Conservation (phyloP, 257 asterid genomes). For the Solanum dulcamara region DNA sequence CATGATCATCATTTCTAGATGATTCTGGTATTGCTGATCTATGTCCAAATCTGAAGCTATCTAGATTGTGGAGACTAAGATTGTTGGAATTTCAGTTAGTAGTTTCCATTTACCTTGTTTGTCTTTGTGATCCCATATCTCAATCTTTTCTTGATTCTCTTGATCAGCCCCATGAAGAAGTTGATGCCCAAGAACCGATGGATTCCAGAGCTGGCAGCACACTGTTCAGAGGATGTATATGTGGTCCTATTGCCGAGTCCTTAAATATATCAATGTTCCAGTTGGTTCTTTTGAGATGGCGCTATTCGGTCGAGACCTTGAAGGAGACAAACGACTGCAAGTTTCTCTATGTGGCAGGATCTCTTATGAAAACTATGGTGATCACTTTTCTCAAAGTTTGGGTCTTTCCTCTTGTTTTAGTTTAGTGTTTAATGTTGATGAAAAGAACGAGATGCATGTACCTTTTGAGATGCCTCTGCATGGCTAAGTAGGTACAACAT, state of each 20-base stretch:
- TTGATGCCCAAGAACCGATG: conserved; percentile 30
- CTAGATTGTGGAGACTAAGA: background rate
- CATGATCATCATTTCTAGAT: background rate
- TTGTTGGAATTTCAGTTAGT: background rate
- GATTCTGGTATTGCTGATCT: background rate
- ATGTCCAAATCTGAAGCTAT: background rate
- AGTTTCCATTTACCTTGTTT: background rate
- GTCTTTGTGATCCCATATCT: background rate
- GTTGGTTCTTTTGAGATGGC: conserved; percentile 80
- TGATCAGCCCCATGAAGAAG: conserved; percentile 44
- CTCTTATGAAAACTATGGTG: conserved; percentile 81
- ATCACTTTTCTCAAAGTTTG: conserved; percentile 5
- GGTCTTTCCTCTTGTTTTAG: background rate
- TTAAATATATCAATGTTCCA: conserved; percentile 76
- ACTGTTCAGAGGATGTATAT: conserved; percentile 55
- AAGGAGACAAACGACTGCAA: conserved; percentile 77
- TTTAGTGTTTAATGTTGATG: background rate
- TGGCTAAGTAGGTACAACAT: background rate
- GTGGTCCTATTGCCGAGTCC: conserved; percentile 92
- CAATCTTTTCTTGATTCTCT: background rate
- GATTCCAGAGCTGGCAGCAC: conserved; percentile 26
- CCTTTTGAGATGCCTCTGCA: background rate
- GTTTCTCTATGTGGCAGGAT: conserved; percentile 87
- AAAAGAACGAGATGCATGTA: background rate
- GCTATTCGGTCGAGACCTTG: conserved; percentile 59